Conservation (phyloP, 805 yeast genomes). For the Cyberlindnera mrakii region DNA sequence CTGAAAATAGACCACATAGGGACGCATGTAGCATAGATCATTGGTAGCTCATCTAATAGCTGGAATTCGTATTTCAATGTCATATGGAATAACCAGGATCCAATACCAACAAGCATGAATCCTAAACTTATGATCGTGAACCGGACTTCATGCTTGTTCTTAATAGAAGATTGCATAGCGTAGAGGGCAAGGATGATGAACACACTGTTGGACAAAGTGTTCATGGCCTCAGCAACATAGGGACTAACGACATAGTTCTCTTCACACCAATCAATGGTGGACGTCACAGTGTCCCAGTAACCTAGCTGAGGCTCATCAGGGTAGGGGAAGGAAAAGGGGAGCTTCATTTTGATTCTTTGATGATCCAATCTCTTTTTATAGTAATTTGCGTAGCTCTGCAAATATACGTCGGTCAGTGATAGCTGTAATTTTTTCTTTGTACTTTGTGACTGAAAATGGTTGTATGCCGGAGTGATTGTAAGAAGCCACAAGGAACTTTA, state of each 20-base stretch:
- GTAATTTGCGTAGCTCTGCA: too few relatives aligned
- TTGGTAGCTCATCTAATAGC: conserved; percentile 90
- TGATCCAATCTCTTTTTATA: too few relatives aligned
- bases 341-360: conserved; percentile 19
- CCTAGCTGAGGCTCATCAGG: conserved; percentile 53
- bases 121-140: conserved; percentile 72
- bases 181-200: conserved; percentile 53
- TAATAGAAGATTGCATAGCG: conserved; percentile 55
- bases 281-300: conserved; percentile 78
- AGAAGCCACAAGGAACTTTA: too few relatives aligned
- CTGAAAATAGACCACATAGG: conserved; percentile 84
- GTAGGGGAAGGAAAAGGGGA: conserved; percentile 47
- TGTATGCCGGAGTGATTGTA: too few relatives aligned
- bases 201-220: conserved; percentile 70
- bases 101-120: conserved; percentile 84
- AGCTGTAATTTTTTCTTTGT: too few relatives aligned
- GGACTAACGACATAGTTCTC: conserved; percentile 86
- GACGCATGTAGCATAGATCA: conserved; percentile 96
- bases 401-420: too few relatives aligned
- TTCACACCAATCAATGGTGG: conserved; percentile 99
- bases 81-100: conserved; percentile 96
- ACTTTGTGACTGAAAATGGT: too few relatives aligned
- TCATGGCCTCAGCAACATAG: conserved; percentile 86
- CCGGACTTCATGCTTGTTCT: conserved; percentile 59
- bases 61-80: conserved; percentile 86